Base-by-base conservation (phyloP, 768 basidiomycete genomes). In the Suillus spraguei region DNA sequence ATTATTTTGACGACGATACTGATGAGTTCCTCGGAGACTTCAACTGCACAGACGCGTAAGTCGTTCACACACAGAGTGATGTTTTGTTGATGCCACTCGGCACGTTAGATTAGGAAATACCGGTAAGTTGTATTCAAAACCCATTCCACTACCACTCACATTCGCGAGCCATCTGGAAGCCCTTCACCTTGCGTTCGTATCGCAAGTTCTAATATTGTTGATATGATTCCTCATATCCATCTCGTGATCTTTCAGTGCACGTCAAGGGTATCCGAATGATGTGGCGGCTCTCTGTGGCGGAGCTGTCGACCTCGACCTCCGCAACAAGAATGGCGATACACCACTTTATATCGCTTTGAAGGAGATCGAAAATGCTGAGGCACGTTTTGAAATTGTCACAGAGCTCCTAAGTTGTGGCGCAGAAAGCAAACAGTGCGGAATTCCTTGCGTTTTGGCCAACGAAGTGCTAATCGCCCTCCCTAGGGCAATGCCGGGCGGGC, bases 11-110 rank as follows among this genome's bases (percentile, higher is more conserved):
- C 6, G 52, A 61, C 20, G 5, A 28, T 10, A 53, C 33, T 32
- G 64, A 67, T 7, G 36, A 1, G 28, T 74, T 73, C 54, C 44
- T 72, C 22, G 76, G 73, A 39, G 73, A 76, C 60, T 67, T 74
- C 60, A 76, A 76, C 60, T 76, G 73, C 47, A 68, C 36, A 16
- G 73, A 76, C 39, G 11, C 66, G 75, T 76, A 69, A 38, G 73
- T 66, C n/a, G 24, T 38, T 42, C 13, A 14, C 20, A 38, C n/a
- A 5, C 24, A 22, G 35, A 13, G 5, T 39, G 58, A 33, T 20
- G 33, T 24, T 20, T 17, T 35, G 28, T 49, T 33, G 24, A 47
- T 49, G 36, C 33, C 33, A 62, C 64, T 49, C 60, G 6, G 16
- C 28, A 36, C 13, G 33, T 38, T 59, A 74, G 75, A 28, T 58